Evolutionary conservation across 352 stramenopile species (phyloP).

Genomic region (Blastocystis sp.): DNA sequence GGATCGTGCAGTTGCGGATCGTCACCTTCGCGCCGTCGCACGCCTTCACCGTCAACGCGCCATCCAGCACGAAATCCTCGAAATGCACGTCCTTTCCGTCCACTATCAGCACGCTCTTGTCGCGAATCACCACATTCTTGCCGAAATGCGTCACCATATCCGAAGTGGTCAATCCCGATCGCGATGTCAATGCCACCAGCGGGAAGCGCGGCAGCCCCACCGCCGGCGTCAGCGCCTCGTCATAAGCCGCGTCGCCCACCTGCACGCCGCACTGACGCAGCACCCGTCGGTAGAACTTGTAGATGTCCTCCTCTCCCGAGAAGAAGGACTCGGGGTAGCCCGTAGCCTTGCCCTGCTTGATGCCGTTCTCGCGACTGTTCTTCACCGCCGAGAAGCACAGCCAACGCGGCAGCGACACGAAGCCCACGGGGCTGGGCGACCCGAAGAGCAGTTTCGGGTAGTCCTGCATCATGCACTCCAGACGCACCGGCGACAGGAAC

Average conservation of each 20-base stretch:
- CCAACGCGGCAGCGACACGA: conserved; percentile 79
- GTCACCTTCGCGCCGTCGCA: conserved; percentile 73
- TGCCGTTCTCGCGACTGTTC: conserved; percentile 71
- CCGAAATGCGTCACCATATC: conserved; percentile 77
- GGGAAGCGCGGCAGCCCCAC: conserved; percentile 68
- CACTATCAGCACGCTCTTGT: conserved; percentile 77
- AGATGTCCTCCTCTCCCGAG: conserved; percentile 71
- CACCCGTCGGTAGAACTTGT: conserved; percentile 69
- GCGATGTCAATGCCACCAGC: conserved; percentile 69
- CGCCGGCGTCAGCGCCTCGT: conserved; percentile 67
- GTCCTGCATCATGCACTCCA: conserved; percentile 93
- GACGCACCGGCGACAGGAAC: conserved; percentile 86
- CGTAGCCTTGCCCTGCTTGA: conserved; percentile 67
- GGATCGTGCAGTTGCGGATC: conserved; percentile 75
- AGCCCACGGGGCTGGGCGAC: conserved; percentile 79
- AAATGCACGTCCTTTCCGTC: conserved; percentile 76
- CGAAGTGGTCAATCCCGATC: conserved; percentile 32
- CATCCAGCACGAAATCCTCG: conserved; percentile 79
- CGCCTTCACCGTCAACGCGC: conserved; percentile 76
- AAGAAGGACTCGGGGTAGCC: conserved; percentile 71
- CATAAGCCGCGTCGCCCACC: conserved; percentile 68
- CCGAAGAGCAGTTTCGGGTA: conserved; percentile 79
- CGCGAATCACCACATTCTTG: conserved; percentile 76
- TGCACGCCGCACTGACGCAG: conserved; percentile 64
- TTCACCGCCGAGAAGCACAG: conserved; percentile 79